Conservation (phyloP, 1,284 basidiomycete species). For the Mrakiaceae sp. region DNA sequence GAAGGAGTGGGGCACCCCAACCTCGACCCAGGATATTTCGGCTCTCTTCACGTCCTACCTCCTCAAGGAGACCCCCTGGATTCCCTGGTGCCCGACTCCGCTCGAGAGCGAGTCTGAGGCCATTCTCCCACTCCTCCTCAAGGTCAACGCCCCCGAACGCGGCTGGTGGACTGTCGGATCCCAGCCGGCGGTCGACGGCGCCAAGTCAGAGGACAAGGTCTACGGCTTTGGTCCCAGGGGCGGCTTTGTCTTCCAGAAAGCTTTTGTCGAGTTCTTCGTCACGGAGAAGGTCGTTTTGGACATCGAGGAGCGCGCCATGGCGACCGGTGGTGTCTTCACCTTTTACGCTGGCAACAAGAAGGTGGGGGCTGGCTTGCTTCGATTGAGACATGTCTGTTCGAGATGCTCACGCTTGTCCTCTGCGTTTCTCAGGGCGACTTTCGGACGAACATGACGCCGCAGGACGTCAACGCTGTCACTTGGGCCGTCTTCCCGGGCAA, state of each 20-base stretch:
- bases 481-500: slow-evolving; percentile 99
- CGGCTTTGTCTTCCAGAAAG: slow-evolving; percentile 94
- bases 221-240: slow-evolving; percentile 88
- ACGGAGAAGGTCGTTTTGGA: slow-evolving; percentile 48
- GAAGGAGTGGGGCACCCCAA: slow-evolving; percentile 71
- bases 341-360: slow-evolving; percentile 74
- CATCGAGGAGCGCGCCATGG: slow-evolving; percentile 50
- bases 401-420: neutral
- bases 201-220: slow-evolving; percentile 55
- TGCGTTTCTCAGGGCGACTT: slow-evolving; percentile 60
- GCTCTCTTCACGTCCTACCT: slow-evolving; percentile 70
- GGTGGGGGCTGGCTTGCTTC: slow-evolving; percentile 39
- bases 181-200: slow-evolving; percentile 84
- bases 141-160: slow-evolving; percentile 50
- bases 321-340: slow-evolving; percentile 56
- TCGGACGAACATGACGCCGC: slow-evolving; percentile 79
- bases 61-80: slow-evolving; percentile 46
- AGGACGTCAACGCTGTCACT: slow-evolving; percentile 94
- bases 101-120: slow-evolving; percentile 72
- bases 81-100: slow-evolving; percentile 82
- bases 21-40: slow-evolving; percentile 57
- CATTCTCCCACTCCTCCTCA: slow-evolving; percentile 68
- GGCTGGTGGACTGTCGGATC: slow-evolving; percentile 96
- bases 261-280: slow-evolving; percentile 95
- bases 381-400: neutral